Conservation (phyloP, 768 basidiomycete genomes). For the Termitomyces sp. region DNA sequence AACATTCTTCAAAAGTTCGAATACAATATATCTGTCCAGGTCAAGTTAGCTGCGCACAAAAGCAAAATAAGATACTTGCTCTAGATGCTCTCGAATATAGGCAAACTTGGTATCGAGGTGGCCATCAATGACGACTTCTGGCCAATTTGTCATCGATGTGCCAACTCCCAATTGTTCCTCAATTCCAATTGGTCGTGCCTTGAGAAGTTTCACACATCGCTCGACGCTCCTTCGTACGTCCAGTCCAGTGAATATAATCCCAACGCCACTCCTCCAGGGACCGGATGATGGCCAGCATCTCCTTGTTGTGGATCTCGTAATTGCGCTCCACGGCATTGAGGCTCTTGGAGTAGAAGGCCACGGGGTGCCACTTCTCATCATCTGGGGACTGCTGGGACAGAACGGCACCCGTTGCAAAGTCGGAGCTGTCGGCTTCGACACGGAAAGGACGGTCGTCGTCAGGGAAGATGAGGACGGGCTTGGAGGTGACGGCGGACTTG, state of each 20-base stretch:
- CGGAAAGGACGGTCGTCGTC: too few relatives aligned
- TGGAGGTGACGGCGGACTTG: too few relatives aligned
- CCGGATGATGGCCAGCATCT: too few relatives aligned
- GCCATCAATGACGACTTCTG: slow-evolving; percentile 70
- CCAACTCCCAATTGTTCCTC: slow-evolving; percentile 31
- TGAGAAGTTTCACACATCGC: slow-evolving; percentile 57
- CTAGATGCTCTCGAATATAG: slow-evolving; percentile 84
- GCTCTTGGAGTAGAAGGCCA: too few relatives aligned
- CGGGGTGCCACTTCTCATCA: too few relatives aligned
- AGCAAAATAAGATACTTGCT: slow-evolving; percentile 40
- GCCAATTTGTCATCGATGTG: slow-evolving; percentile 35
- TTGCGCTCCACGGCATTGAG: too few relatives aligned
- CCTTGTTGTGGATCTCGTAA: too few relatives aligned
- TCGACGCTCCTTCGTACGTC: slow-evolving; percentile 67
- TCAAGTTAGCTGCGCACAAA: neutral
- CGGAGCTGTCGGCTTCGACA: too few relatives aligned
- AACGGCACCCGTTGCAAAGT: too few relatives aligned
- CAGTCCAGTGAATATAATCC: slow-evolving; percentile 78
- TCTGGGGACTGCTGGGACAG: too few relatives aligned
- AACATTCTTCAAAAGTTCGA: slow-evolving; percentile 88
- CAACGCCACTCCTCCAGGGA: slow-evolving; percentile 18
- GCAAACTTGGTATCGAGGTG: slow-evolving; percentile 66
- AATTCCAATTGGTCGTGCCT: slow-evolving; percentile 38
- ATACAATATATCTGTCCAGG: slow-evolving; percentile 66
- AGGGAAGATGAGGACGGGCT: too few relatives aligned